Percentiles rank a stretch among this genome's conserved stretches.
phyloP scores from a whole-genome alignment of 345 rosid species.

The Linum lewisii region DNA sequence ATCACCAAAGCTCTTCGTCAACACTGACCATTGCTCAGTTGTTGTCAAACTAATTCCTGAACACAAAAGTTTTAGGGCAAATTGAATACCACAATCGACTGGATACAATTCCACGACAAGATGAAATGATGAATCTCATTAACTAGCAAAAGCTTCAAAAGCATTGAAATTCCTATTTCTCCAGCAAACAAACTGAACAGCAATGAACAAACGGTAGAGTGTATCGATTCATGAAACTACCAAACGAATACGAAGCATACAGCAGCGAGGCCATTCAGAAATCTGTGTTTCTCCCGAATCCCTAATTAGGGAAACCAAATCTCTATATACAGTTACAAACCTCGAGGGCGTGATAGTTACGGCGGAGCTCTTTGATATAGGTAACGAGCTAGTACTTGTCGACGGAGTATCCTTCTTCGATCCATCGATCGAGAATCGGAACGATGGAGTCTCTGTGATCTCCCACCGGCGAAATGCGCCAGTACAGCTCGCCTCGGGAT shows the following conservation, averaged over 20 bases:
- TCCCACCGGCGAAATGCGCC: slow-evolving; percentile 26
- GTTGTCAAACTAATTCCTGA: too few species aligned
- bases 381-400: slow-evolving; percentile 6
- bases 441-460: slow-evolving; percentile 18
- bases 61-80: too few species aligned
- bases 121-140: neutral
- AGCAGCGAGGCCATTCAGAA: neutral
- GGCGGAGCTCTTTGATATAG: slow-evolving; percentile 19
- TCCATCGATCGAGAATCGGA: slow-evolving; percentile 36
- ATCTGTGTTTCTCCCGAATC: too few species aligned
- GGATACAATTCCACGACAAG: neutral
- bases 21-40: too few species aligned
- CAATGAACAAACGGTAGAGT: neutral
- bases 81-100: too few species aligned
- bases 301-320: too few species aligned
- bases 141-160: neutral
- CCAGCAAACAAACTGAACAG: neutral
- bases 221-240: neutral
- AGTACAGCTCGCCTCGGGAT: slow-evolving; percentile 10
- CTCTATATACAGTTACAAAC: slow-evolving; percentile 9
- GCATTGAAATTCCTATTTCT: neutral
- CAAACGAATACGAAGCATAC: neutral
- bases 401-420: slow-evolving; percentile 22
- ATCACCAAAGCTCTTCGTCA: too few species aligned
- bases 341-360: slow-evolving; percentile 35